Evolutionary conservation across 2,329 filamentous ascomycete genomes (phyloP).

Genomic region (Fusarium begoniae): DNA sequence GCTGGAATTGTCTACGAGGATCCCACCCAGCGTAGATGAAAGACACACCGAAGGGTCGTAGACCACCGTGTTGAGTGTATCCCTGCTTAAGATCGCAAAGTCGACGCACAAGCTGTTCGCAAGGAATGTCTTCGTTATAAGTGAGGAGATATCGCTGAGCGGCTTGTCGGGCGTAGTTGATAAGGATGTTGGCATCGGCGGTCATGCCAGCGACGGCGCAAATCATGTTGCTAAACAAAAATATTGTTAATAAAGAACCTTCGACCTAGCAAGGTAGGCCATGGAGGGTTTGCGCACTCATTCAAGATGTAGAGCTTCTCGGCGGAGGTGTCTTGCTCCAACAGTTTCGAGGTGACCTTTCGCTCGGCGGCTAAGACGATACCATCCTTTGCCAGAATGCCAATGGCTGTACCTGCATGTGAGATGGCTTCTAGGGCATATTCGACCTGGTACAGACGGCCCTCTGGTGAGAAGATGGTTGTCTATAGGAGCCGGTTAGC

Average conservation of each 20-base stretch:
- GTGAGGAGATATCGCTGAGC: conserved; percentile 98
- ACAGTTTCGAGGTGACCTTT: conserved; percentile 98
- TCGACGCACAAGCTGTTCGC: conserved; percentile 95
- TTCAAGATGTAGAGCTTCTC: conserved; percentile 99
- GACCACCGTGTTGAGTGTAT: conserved; percentile 98
- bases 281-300: conserved; percentile 72
- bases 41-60: conserved; percentile 96
- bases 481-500: conserved; percentile 67
- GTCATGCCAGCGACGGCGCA: conserved; percentile 99
- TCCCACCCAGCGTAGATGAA: conserved; percentile 99
- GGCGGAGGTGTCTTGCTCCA: conserved; percentile 98
- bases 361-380: conserved; percentile 98
- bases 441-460: conserved; percentile 98
- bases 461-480: conserved; percentile 99
- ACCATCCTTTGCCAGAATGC: conserved; percentile 96
- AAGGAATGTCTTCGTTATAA: conserved; percentile 99
- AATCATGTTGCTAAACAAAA: conserved; percentile 89
- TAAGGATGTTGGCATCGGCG: conserved; percentile 99
- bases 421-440: conserved; percentile 99
- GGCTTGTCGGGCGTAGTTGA: conserved; percentile 98
- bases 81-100: conserved; percentile 99
- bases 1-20: conserved; percentile 93
- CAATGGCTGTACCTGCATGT: conserved; percentile 95
- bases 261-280: background rate
- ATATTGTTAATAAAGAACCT: conserved; percentile 5